Conservation (phyloP, 148 eudicot species). For the Fagopyrum esculentum region DNA sequence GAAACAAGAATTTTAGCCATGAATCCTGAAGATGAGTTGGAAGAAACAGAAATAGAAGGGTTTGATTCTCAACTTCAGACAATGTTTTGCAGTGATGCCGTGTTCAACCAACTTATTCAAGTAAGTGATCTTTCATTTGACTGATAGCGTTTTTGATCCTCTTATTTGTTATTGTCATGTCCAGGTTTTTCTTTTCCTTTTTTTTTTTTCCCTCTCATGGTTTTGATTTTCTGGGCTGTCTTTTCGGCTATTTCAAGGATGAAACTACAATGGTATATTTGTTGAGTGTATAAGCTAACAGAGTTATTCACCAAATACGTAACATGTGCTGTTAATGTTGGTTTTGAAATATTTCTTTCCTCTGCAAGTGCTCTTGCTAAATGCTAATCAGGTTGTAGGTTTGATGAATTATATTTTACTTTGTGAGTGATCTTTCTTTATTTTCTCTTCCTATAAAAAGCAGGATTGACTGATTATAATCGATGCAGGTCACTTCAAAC, state of each 20-base stretch:
- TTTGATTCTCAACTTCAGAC: slow-evolving; percentile 86
- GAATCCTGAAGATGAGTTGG: slow-evolving; percentile 94
- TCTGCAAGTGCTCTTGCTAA: background rate
- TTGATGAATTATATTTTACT: background rate
- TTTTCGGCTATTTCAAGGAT: background rate
- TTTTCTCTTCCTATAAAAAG: background rate
- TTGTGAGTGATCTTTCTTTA: background rate
- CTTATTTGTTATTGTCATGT: background rate
- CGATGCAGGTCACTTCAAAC: slow-evolving; percentile 73
- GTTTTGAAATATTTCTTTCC: background rate
- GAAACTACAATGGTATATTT: background rate
- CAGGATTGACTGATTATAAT: background rate
- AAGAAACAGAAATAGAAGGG: slow-evolving; percentile 98
- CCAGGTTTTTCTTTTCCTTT: background rate
- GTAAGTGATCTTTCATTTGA: slow-evolving; percentile 28
- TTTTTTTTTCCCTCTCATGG: background rate
- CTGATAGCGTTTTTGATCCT: background rate
- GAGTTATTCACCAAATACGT: background rate
- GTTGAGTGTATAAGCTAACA: background rate
- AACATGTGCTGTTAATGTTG: background rate
- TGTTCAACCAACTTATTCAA: slow-evolving; percentile 84
- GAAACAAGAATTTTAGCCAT: slow-evolving; percentile 95
- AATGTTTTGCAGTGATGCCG: slow-evolving; percentile 91
- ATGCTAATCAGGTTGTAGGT: background rate
- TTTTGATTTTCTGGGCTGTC: background rate